phyloP scores from a whole-genome alignment of 495 filamentous ascomycete genomes.

The Jackrogersella minutella region DNA sequence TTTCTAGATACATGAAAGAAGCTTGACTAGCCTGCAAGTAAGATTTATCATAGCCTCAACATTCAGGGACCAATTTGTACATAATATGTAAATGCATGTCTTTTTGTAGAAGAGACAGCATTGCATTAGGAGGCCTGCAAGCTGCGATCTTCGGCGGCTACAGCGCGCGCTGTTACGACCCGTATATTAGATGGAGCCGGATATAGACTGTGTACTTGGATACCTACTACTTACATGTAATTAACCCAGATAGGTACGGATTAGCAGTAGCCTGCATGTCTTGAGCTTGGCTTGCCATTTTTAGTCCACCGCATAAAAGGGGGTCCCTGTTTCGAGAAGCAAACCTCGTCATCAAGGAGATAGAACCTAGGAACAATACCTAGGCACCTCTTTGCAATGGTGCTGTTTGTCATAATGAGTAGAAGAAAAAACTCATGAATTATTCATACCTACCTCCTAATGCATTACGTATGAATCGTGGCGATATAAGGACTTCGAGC shows the following conservation, averaged over 20 bases:
- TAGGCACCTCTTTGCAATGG: not conserved
- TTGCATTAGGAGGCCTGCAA: slow-evolving; percentile 1
- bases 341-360: slow-evolving; percentile 22
- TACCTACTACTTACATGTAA: slow-evolving; percentile 18
- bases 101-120: not conserved
- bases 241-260: slow-evolving; percentile 32
- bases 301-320: slow-evolving; percentile 32
- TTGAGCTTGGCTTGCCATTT: slow-evolving; percentile 35
- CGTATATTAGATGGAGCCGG: slow-evolving; percentile 24
- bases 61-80: slow-evolving; percentile 29
- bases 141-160: slow-evolving; percentile 43
- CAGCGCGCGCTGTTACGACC: slow-evolving; percentile 38
- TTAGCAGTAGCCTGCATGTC: slow-evolving; percentile 30
- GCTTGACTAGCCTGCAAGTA: not conserved
- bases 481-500: not conserved
- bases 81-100: slow-evolving; percentile 16
- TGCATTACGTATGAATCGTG: not conserved
- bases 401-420: not conserved
- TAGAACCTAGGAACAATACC: not conserved
- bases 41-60: slow-evolving; percentile 23
- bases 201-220: slow-evolving; percentile 23
- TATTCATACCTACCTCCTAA: not conserved
- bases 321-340: slow-evolving; percentile 30
- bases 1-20: slow-evolving; percentile 3
- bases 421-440: no score